These are phyloP conservation scores for Alisma plantagoaquatica DNA, from an alignment of 106 monocot genomes.

Conservation along the genomic window DNA sequence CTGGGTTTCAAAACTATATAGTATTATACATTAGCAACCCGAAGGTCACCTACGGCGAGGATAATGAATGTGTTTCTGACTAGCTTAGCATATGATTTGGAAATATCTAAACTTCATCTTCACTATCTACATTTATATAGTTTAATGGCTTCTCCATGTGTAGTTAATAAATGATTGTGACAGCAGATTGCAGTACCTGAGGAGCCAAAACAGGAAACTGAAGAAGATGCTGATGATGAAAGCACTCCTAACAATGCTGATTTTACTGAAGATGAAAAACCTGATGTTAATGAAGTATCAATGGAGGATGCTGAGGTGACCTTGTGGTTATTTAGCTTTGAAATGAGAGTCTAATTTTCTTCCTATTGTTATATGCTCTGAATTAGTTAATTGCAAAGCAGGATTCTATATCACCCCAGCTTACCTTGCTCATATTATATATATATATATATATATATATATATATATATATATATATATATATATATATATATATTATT, in stretches of 20 bases:
- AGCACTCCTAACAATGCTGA: slow-evolving; percentile 33
- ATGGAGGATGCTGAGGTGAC: slow-evolving; percentile 56
- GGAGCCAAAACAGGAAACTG: slow-evolving; percentile 52
- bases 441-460: no score
- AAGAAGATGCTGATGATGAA: slow-evolving; percentile 45
- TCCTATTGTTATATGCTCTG: no score
- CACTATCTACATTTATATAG: background rate
- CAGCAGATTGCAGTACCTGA: slow-evolving; percentile 49
- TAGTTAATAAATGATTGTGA: background rate
- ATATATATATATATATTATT: no score
- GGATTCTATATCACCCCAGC: no score
- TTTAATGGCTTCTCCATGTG: background rate
- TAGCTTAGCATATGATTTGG: background rate
- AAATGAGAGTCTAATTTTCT: no score
- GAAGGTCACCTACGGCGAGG: background rate
- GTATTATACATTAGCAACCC: background rate
- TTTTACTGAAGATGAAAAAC: slow-evolving; percentile 36
- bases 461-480: no score
- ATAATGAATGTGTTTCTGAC: background rate
- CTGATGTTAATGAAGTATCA: slow-evolving; percentile 34
- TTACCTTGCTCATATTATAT: no score
- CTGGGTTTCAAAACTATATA: background rate
- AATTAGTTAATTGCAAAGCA: no score
- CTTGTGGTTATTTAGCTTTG: background rate
- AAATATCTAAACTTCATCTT: background rate